Base-by-base conservation (phyloP, 306 rosid species). In the Boehmeria nivea region DNA sequence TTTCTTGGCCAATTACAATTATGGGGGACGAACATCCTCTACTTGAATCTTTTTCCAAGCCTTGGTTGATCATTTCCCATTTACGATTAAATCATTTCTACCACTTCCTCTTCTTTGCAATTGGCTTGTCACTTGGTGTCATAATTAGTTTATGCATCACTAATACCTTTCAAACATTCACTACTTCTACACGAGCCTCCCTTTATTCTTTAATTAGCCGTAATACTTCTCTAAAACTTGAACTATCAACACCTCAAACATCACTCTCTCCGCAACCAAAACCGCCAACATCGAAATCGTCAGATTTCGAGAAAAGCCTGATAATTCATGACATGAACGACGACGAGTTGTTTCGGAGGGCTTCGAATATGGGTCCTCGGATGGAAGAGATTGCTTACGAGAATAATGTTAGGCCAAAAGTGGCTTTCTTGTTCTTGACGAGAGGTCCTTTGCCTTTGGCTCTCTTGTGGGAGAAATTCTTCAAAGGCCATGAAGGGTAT, bases 341-440 rank as follows among this genome's bases (percentile, higher is more conserved):
- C 54, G 67, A 73, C 54, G 83, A 84, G 68, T 61, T 84, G 45
- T 54, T 84, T 40, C 4, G 46, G 70, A 76, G 68, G 61, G 85
- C 78, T 33, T 45, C 68, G 9, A 15, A 6, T 3, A 66, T 39
- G 83, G 67, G 57, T 57, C 60, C 65, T 57, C 58, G 10, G 31
- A 28, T 39, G 20, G 9, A 58, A 21, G 64, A 46, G 49, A 4
- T n/a, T n/a, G n/a, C n/a, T n/a, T n/a, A 33, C 18, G 40, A 51
- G 18, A 13, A 15, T 6, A 11, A 6, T 23, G 51, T 21, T 39
- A 24, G 59, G 15, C 86, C 81, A 0, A 85, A 77, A 63, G 82
- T 82, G 42, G 84, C 84, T 19, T 85, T 85, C 76, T 68, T 85
- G 88, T 85, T 81, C 74, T 59, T 85, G 72, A 66, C 78, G 18